Evolutionary conservation across 2,329 filamentous ascomycete species (phyloP).

Genomic region (Sphaerostilbella broomeana): DNA sequence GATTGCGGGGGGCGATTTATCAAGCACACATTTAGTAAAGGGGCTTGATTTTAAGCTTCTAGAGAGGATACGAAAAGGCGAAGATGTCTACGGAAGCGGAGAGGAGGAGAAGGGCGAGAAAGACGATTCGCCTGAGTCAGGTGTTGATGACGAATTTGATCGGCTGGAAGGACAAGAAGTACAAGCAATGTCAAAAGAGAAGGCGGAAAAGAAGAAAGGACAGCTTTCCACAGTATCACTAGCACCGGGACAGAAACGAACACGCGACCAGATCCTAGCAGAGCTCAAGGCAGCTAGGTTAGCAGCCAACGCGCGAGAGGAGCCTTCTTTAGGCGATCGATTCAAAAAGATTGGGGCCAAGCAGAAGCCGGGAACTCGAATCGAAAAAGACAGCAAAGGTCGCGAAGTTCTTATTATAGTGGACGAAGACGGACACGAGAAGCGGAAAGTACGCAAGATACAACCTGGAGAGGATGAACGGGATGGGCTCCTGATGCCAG

Average conservation of each 20-base stretch:
- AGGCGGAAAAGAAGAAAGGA: conserved; percentile 51
- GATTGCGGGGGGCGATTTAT: conserved; percentile 75
- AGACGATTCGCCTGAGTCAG: conserved; percentile 23
- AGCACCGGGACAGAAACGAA: conserved; percentile 53
- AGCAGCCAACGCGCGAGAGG: conserved; percentile 49
- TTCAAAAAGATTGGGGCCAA: conserved; percentile 60
- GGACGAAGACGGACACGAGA: conserved; percentile 60
- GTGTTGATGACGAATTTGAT: conserved; percentile 61
- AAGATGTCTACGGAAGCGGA: conserved; percentile 52
- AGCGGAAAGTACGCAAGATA: conserved; percentile 55
- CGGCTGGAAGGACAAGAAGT: conserved; percentile 50
- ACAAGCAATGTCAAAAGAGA: conserved; percentile 45
- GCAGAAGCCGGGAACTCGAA: conserved; percentile 47
- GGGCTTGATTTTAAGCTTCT: conserved; percentile 81
- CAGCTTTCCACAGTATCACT: conserved; percentile 49
- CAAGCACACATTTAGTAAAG: conserved; percentile 81
- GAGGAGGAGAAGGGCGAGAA: conserved; percentile 22
- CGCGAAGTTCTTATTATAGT: conserved; percentile 59
- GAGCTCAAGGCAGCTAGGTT: conserved; percentile 58
- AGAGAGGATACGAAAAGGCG: conserved; percentile 60
- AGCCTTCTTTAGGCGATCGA: conserved; percentile 47
- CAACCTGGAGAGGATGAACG: conserved; percentile 33
- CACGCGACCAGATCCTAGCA: conserved; percentile 59
- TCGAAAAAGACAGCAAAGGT: conserved; percentile 55
- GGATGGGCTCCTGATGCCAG: conserved; percentile 44